A percentile compares a stretch with the other conserved stretches of the same genome.
Conservation (phyloP, 225 moss, liverwort and hornwort species). For the Anthoceros angustus region DNA sequence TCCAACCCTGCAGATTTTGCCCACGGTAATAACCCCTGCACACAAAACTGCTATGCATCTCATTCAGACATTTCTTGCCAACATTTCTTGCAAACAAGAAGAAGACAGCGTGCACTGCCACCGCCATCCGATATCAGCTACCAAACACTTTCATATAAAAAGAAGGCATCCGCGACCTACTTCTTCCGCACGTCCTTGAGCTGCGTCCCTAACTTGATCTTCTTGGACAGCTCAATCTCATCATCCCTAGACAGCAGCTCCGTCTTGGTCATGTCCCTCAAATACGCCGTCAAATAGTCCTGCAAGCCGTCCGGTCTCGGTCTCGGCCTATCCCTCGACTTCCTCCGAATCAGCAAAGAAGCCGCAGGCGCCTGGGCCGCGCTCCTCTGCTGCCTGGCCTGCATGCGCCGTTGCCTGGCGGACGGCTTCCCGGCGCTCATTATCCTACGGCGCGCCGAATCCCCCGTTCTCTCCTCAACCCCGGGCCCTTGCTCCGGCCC, state of each 20-base stretch:
- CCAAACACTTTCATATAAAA: neutral
- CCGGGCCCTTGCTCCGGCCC: conserved; percentile 6
- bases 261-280: conserved; percentile 83
- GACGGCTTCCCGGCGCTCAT: conserved; percentile 75
- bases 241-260: conserved; percentile 81
- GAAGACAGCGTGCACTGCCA: neutral
- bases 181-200: conserved; percentile 53
- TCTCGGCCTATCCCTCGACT: conserved; percentile 38
- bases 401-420: conserved; percentile 70
- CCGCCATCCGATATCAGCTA: neutral
- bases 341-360: conserved; percentile 52
- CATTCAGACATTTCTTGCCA: no score
- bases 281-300: conserved; percentile 73
- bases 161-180: conserved; percentile 22
- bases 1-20: no score
- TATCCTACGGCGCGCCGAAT: conserved; percentile 16
- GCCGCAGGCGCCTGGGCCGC: conserved; percentile 46
- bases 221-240: conserved; percentile 70
- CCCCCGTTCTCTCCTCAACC: conserved; percentile 11
- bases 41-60: no score
- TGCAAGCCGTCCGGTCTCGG: conserved; percentile 54
- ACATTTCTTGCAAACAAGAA: neutral
- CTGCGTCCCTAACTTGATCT: conserved; percentile 53
- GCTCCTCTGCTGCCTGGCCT: conserved; percentile 56
- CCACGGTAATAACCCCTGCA: no score